These are phyloP conservation scores for Lentinula novae-zelandiae DNA, from an alignment of 1,284 basidiomycete species.

Conservation along the genomic window DNA sequence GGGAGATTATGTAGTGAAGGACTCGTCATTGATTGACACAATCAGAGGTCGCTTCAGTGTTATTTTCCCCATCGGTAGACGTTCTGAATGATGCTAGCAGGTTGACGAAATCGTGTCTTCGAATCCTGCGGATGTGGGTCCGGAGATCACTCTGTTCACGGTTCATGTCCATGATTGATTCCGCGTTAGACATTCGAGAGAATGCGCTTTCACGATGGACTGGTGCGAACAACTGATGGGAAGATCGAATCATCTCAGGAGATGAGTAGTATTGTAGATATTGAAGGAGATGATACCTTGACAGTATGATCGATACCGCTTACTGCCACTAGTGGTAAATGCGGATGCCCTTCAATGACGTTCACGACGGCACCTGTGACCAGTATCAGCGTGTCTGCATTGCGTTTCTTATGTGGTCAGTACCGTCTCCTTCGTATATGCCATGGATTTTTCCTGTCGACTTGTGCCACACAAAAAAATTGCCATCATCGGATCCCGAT, in stretches of 20 bases:
- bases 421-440: constrained; percentile 81
- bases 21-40: constrained; percentile 9
- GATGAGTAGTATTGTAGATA: background rate
- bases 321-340: constrained; percentile 76
- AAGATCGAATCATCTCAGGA: constrained; percentile 6
- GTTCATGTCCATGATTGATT: constrained; percentile 55
- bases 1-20: too few relatives aligned
- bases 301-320: constrained; percentile 89
- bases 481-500: constrained; percentile 90
- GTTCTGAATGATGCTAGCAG: constrained; percentile 10
- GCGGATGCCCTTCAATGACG: constrained; percentile 83
- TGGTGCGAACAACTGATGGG: constrained; percentile 66
- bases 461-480: constrained; percentile 85
- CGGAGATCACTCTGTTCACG: constrained; percentile 25
- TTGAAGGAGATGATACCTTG: constrained; percentile 50
- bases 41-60: background rate
- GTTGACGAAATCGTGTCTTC: constrained; percentile 8
- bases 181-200: constrained; percentile 49
- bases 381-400: background rate
- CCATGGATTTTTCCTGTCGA: constrained; percentile 59
- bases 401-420: constrained; percentile 21
- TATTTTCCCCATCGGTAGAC: background rate
- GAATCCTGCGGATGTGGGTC: constrained; percentile 6
- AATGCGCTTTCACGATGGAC: constrained; percentile 40
- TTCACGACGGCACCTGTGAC: constrained; percentile 59